Evolutionary conservation across 78 protist genomes (phyloP), one percentile per base, ranked within the genome.

Genomic region (Isochrysis galbana): DNA sequence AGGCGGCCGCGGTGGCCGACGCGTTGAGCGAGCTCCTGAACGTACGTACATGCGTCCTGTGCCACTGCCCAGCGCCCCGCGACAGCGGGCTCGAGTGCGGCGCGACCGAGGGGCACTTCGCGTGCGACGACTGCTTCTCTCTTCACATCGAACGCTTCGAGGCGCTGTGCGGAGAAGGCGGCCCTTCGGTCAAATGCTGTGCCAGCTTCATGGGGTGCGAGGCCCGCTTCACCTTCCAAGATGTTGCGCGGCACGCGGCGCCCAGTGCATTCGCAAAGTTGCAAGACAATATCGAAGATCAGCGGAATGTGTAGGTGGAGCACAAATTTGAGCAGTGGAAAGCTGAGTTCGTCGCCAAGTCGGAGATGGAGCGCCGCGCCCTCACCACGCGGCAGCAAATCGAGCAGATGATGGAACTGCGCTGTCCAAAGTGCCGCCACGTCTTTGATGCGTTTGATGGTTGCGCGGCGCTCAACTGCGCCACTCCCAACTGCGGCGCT

Each of bases 381-480:
- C 88, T 82, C 55, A 42, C 19, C 38, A 55, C 88, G 19, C 51
- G 88, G 80, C 80, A 41, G 29, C 36, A 34, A 4, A 34, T 70
- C 11, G 90, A 84, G 55, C 74, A 84, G 90, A 34, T 84, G 72
- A 45, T 84, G 44, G 90, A 2, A 23, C n/a, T 77, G n/a, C 29
- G 38, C 32, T 90, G 92, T 83, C 92, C 92, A 19, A 25, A 39
- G 42, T 90, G 92, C 88, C 1, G 54, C 21, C 38, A 19, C 29
- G 87, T 34, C n/a, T 72, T 90, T 32, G 72, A 26, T 23, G 54
- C 61, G 45, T 90, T 70, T n/a, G 47, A 26, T 14, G 92, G 92
- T 23, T 90, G 92, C 88, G 55, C 54, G 7, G 92, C 92, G 46
- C 87, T 90, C 42, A 48, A 29, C 26, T 90, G 92, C 48, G 74